These are phyloP conservation scores for Blepharisma undulans DNA, from an alignment of 169 alveolate species.

Conservation along the genomic window DNA sequence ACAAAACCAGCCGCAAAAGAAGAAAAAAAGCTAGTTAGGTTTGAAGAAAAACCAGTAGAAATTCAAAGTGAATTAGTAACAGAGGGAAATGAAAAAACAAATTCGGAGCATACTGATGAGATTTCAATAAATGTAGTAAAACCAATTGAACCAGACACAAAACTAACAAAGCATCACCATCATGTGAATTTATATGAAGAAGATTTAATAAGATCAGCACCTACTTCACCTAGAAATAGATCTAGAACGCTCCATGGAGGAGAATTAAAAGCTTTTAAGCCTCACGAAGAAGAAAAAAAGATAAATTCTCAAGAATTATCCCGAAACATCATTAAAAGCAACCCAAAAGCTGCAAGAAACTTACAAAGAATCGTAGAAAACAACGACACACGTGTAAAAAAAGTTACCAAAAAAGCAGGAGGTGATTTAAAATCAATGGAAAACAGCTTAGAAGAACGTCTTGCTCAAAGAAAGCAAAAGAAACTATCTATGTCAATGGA, in stretches of 20 bases:
- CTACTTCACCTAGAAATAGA: not conserved
- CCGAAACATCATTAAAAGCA: not conserved
- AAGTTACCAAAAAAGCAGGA: not conserved
- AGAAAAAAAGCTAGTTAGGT: not conserved
- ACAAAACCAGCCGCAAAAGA: not conserved
- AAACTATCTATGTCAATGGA: not conserved
- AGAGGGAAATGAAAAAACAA: not conserved
- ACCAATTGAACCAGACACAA: not conserved
- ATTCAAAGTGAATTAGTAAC: not conserved
- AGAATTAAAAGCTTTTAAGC: not conserved
- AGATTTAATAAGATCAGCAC: not conserved
- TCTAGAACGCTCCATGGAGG: not conserved
- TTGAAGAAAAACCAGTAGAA: not conserved
- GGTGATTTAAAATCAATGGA: conserved; percentile 5
- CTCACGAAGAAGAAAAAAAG: not conserved
- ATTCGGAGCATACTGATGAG: not conserved
- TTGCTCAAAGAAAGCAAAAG: conserved; percentile 4
- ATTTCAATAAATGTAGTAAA: not conserved
- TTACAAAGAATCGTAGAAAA: not conserved
- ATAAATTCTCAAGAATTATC: not conserved
- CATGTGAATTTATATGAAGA: not conserved
- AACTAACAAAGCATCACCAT: not conserved
- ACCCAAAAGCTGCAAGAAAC: not conserved
- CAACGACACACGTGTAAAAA: not conserved
- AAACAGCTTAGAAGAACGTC: not conserved